Evolutionary conservation across 2,329 filamentous ascomycete genomes (phyloP), one percentile per base, ranked within the genome.

Genomic region (Delphinella strobiligena): DNA sequence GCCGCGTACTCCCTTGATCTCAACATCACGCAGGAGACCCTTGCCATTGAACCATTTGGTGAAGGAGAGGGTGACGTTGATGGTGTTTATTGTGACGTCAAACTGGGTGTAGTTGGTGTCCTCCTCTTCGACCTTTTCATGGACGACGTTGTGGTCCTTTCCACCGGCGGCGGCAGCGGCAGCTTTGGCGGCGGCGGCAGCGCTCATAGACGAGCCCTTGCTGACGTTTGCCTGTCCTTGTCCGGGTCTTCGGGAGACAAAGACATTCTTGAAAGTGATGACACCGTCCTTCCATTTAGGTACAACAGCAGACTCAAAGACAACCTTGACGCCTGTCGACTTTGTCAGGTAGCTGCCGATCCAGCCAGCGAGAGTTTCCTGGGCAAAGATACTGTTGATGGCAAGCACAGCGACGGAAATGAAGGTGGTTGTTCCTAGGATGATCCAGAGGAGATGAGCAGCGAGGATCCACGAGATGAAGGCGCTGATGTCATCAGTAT

Each of bases 31-130:
- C 7, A 98, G 67, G 4, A 93, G 71, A 0, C 91, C 91, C 59
- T 89, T 95, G 16, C 91, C 89, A 51, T 94, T 96, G 76, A 93
- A 93, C 91, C 91, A 98, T 57, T 95, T 96, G n/a, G 87, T 72
- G 51, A 98, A 96, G 0, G 91, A 98, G 18, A 98, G 61, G 0
- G 89, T 96, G 31, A 98, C 89, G 54, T 98, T 94, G 45, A 98
- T 85, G 1, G 85, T 93, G 46, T 91, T 85, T 43, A 98, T 85
- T 0, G 87, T 94, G 12, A 98, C 69, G 54, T 98, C 91, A 51
- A 95, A 98, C 51, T 98, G 91, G 0, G 88, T 95, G 59, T 96
- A 98, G 55, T 98, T 98, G 14, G 84, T 86, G 55, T 96, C 89
- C 54, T 96, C 89, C 43, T 80, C 88, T 42, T 79, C 74, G 7